Base-by-base conservation (phyloP, 2,329 filamentous ascomycete genomes). In the Balansia obtecta region DNA sequence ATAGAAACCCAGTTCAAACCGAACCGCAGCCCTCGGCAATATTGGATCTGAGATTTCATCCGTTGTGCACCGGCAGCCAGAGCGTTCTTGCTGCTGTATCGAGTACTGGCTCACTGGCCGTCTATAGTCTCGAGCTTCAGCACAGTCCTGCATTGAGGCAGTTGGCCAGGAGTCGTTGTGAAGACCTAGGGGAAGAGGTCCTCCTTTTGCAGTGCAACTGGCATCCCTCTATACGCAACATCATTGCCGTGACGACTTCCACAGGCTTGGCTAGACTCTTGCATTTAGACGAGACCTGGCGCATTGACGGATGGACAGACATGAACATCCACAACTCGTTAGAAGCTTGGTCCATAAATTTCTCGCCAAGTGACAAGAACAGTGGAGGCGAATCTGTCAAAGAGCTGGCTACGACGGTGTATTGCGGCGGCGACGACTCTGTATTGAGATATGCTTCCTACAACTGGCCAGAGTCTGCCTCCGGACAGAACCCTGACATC, bases 41-140 rank as follows among this genome's bases (percentile, higher is more conserved):
- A 30, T 76, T 96, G 49, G 90, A 96, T 63, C 71, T 96, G 32
- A 87, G 90, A 58, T 97, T 96, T 64, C 80, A 83, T 53, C 79
- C 77, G 13, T 42, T 45, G 5, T 50, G 42, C 1, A 61, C 67
- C 48, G 55, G 60, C 2, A 59, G 59, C 8, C 68, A 66, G 46
- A 72, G 74, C 32, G 68, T 85, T 3, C 74, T 95, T 49, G 88
- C 82, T 10, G 80, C 84, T 3, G 87, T 88, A 9, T 87, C 86
- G 1, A 95, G 88, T 54, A 87, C 85, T 0, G 87, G 85, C 0
- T 75, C 76, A 0, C 68, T 94, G 12, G 76, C 76, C 1, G 71
- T 91, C 46, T 88, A 84, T 65, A 71, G 64, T 55, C 67, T 84
- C 43, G 60, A 71, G 9, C 72, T 72, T 46, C 54, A 57, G 2